Evolutionary conservation across 306 rosid species (phyloP).

Genomic region (Lathyrus sativus): DNA sequence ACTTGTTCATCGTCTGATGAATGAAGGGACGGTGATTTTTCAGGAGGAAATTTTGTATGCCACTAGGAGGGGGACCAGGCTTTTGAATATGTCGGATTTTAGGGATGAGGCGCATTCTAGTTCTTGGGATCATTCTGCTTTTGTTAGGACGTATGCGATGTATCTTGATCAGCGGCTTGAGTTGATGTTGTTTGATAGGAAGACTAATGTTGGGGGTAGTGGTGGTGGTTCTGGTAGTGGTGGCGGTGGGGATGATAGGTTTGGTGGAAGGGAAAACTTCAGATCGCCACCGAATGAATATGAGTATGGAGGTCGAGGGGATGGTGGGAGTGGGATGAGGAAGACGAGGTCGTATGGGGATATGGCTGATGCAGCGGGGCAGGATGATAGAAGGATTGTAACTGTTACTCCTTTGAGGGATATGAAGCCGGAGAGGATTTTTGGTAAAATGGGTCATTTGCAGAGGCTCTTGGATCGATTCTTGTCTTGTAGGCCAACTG

Average conservation of each 20-base stretch:
- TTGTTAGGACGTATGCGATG: slow-evolving; percentile 84
- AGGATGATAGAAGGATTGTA: slow-evolving; percentile 56
- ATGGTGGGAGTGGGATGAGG: slow-evolving; percentile 69
- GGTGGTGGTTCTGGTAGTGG: slow-evolving; percentile 6
- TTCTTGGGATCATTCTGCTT: slow-evolving; percentile 97
- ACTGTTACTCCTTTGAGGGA: slow-evolving; percentile 86
- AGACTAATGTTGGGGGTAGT: slow-evolving; percentile 24
- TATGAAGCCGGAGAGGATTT: slow-evolving; percentile 81
- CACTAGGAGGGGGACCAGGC: slow-evolving; percentile 87
- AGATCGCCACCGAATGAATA: slow-evolving; percentile 83
- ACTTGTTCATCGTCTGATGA: slow-evolving; percentile 77
- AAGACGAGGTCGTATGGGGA: slow-evolving; percentile 88
- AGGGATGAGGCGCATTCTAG: slow-evolving; percentile 96
- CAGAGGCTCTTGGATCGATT: slow-evolving; percentile 89
- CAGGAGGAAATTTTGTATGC: slow-evolving; percentile 91
- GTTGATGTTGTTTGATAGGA: slow-evolving; percentile 65
- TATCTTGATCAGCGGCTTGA: slow-evolving; percentile 91
- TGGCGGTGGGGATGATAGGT: slow-evolving; percentile 49
- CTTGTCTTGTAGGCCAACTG: slow-evolving; percentile 88
- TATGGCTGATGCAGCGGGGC: slow-evolving; percentile 54
- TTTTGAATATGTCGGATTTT: slow-evolving; percentile 82
- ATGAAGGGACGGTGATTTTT: slow-evolving; percentile 74
- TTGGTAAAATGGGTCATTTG: slow-evolving; percentile 87
- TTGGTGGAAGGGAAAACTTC: slow-evolving; percentile 59
- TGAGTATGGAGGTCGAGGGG: slow-evolving; percentile 60